Base-by-base conservation (phyloP, 768 basidiomycete species). In the Tulasnella sp. region DNA sequence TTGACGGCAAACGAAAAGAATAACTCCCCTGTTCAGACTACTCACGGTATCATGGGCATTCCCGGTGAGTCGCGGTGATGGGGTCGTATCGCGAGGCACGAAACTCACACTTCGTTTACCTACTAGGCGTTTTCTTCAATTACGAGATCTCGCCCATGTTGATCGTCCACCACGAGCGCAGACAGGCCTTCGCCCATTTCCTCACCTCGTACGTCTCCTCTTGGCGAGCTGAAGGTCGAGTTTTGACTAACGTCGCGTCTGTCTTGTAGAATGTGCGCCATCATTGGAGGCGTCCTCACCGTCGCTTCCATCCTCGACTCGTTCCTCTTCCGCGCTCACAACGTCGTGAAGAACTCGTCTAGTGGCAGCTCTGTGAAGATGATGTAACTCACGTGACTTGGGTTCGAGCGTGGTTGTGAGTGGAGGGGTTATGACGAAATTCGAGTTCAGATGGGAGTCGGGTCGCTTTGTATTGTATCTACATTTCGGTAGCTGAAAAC, bases 141-240 rank as follows among this genome's bases (percentile, higher is more conserved):
- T 98, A 94, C 85, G 97, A 99, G 84, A 98, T 98, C 84, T 98
- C 96, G 24, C 97, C 97, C 18, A 96, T 99, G 83, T 92, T 94
- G 74, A 93, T 99, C 75, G 92, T 96, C 34, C 96, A 98, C 84
- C 89, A 90, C 16, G 97, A 99, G 84, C 92, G 90, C 44, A 89
- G 96, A 78, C 97, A 99, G 85, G 94, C 95, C 0, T 97, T 99
- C 85, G 97, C 98, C 2, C 98, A 99, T 86, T 99, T 99, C 88
- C 87, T 99, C 38, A 98, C 98, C 68, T 98, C 97, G 94, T 97
- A 84, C 83, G 96, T 89, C 77, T 46, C 79, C 38, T 74, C 46
- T 19, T 79, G 42, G 80, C 39, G 68, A 39, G 74, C 34, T 52
- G 38, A 78, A 76, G 21, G 38, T 24, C 74, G 34, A 34, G 27